Base-by-base conservation (phyloP, 139 green algal genomes). In the Mesotaenium endlicherianum region DNA sequence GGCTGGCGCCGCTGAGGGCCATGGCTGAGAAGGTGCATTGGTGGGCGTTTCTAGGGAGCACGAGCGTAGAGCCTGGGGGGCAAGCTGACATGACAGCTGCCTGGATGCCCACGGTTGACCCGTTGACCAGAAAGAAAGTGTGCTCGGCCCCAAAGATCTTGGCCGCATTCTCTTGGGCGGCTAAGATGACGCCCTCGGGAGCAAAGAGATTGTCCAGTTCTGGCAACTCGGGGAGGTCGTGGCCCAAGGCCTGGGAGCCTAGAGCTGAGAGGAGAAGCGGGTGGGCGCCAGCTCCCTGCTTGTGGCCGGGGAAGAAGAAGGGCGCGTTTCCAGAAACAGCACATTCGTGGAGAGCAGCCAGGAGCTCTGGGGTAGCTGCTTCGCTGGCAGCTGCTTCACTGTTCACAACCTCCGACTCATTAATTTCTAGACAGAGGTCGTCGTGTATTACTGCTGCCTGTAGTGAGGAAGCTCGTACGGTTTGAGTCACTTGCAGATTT, bases 41-140 rank as follows among this genome's bases (percentile, higher is more conserved):
- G 8, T 98, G 95, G 77, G 91, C 94, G 84, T 97, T 97, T 59
- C 95, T 88, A 0, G 94, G 88, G 1, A 96, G 57, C 1, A 98
- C 26, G 20, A 98, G 82, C 0, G 84, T 84, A 34, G 90, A 77
- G 0, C 91, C 90, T 1, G 90, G 90, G 31, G 74, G 39, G 75
- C 91, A 93, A 2, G 86, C 90, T n/a, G 92, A 89, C 81, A 95
- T 83, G 1, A 95, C 70, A n/a, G 89, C 87, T 0, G 94, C 93
- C 42, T 93, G 87, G 26, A 98, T 90, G 55, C 94, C 95, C 0
- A 59, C 88, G 0, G 90, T 97, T 82, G 88, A 93, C 75, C 95
- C 95, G 80, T 98, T 98, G 38, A 98, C 95, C 40, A 98, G 86
- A 50, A 98, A 96, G 84, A 89, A 97, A 8, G 94, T 95, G 38